phyloP scores from a whole-genome alignment of 2,329 filamentous ascomycete species.

The Pseudopithomyces chartarum region DNA sequence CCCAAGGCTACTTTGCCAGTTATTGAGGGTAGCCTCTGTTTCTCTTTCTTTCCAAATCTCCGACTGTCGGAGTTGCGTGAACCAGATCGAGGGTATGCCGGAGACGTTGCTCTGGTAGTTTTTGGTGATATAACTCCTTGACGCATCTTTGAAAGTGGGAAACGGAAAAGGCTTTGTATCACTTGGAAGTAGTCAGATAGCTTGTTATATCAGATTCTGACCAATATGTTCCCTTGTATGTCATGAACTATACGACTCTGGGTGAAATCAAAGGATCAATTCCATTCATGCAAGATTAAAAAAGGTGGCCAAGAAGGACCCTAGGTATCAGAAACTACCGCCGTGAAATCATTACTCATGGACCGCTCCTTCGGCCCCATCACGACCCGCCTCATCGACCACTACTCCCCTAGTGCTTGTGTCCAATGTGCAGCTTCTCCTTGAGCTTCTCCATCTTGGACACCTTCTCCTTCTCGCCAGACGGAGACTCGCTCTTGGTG shows the following conservation, averaged over 20 bases:
- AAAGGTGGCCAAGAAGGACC: background rate
- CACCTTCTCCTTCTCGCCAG: slow-evolving; percentile 49
- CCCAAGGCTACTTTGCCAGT: background rate
- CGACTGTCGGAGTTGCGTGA: background rate
- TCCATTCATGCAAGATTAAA: background rate
- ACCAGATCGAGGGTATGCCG: background rate
- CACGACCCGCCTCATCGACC: background rate
- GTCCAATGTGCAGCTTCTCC: slow-evolving; percentile 65
- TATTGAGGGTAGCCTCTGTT: background rate
- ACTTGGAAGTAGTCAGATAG: background rate
- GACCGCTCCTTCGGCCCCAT: background rate
- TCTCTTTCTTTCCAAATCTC: background rate
- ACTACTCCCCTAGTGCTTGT: slow-evolving; percentile 26
- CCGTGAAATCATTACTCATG: slow-evolving; percentile 6
- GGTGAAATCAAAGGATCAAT: background rate
- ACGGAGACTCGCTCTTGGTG: slow-evolving; percentile 12
- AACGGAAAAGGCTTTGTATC: background rate
- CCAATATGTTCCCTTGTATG: background rate
- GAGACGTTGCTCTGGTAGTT: background rate
- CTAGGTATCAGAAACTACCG: slow-evolving; percentile 1
- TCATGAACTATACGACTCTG: background rate
- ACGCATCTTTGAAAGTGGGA: background rate
- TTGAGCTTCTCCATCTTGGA: slow-evolving; percentile 69
- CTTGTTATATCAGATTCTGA: background rate
- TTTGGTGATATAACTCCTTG: background rate